These are phyloP conservation scores for Candida jianshihensis DNA, from an alignment of 805 yeast genomes.

Conservation along the genomic window DNA sequence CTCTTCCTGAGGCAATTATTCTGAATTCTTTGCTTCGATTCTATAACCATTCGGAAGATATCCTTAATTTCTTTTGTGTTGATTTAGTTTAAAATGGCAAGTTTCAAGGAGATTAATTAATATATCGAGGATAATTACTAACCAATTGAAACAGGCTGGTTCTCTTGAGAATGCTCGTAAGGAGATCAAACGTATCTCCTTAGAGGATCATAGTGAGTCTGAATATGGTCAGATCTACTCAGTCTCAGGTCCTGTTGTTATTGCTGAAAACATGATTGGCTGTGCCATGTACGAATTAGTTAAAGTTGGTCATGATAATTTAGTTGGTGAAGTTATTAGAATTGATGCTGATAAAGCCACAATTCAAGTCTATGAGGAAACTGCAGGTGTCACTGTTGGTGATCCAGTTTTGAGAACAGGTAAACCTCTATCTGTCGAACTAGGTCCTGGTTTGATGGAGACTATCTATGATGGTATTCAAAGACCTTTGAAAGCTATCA, in stretches of 20 bases:
- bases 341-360: conserved; percentile 96
- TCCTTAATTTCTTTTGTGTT: neutral
- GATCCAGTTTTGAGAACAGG: conserved; percentile 98
- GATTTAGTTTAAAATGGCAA: conserved; percentile 1
- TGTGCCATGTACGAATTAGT: conserved; percentile 99
- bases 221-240: conserved; percentile 87
- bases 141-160: conserved; percentile 56
- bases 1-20: no score
- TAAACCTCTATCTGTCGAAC: conserved; percentile 96
- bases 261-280: conserved; percentile 98
- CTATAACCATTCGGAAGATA: neutral
- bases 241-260: conserved; percentile 96
- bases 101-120: neutral
- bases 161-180: conserved; percentile 96
- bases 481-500: conserved; percentile 93
- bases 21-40: neutral
- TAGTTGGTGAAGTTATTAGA: conserved; percentile 98
- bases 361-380: conserved; percentile 97
- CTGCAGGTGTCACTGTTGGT: conserved; percentile 98
- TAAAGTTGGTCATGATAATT: conserved; percentile 92
- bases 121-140: neutral
- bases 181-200: conserved; percentile 76
- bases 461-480: conserved; percentile 99
- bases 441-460: conserved; percentile 99
- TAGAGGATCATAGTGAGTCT: conserved; percentile 68